Conservation (phyloP, 2,329 filamentous ascomycete genomes). For the Diaporthe helianthi region DNA sequence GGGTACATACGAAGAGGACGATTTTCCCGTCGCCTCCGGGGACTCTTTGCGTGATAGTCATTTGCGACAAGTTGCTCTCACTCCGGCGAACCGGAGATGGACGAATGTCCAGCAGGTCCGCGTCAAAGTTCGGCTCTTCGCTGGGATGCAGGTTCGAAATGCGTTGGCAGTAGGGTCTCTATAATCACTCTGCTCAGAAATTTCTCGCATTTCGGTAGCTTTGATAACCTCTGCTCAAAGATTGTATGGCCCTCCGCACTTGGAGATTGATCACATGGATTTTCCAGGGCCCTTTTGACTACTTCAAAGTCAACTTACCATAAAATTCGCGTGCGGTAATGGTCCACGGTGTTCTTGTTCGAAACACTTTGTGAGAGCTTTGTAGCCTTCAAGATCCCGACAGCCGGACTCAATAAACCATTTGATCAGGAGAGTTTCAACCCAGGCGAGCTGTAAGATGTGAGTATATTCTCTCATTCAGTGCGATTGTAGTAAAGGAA, state of each 20-base stretch:
- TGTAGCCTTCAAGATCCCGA: conserved; percentile 68
- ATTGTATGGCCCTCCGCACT: no score
- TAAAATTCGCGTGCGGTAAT: conserved; percentile 66
- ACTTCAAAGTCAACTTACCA: conserved; percentile 43
- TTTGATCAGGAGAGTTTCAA: conserved; percentile 68
- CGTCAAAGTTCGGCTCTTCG: conserved; percentile 21
- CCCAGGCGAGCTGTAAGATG: conserved; percentile 57
- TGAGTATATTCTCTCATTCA: conserved; percentile 32
- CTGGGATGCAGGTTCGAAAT: conserved; percentile 48
- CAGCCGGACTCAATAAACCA: conserved; percentile 69
- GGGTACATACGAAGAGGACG: conserved; percentile 35
- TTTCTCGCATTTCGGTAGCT: no score
- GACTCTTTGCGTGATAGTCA: conserved; percentile 34
- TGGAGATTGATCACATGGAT: no score
- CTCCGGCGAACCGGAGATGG: conserved; percentile 34
- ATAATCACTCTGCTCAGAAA: no score
- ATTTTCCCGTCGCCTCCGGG: conserved; percentile 43
- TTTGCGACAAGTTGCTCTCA: conserved; percentile 36
- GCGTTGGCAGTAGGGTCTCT: conserved; percentile 61
- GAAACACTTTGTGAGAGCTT: conserved; percentile 66
- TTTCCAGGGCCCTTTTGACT: no score
- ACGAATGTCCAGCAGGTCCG: conserved; percentile 32
- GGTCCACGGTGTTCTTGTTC: conserved; percentile 67
- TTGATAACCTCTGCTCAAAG: no score
- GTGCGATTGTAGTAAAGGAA: conserved; percentile 43